Evolutionary conservation across 2,329 filamentous ascomycete genomes (phyloP), one percentile per base, ranked within the genome.

Genomic region (Alternaria sp.): DNA sequence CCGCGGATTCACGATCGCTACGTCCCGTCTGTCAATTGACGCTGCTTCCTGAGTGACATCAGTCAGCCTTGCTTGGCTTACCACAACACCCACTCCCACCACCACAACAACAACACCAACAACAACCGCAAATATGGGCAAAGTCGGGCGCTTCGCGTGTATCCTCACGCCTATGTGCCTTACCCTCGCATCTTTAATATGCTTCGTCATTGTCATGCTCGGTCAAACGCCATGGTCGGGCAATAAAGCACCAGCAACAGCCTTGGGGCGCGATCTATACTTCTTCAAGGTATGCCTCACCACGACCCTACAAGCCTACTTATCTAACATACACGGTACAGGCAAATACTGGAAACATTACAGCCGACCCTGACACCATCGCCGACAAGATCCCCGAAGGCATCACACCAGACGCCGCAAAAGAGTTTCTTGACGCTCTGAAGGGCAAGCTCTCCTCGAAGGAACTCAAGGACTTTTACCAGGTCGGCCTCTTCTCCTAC

Each of bases 81-180:
- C 54, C 39, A 26, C 44, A 38, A 26, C 24, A 26, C 24, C 24
- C 24, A 26, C 24, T 7, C 7, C 6, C 24, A 26, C 24, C 24
- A 24, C 24, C 32, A 48, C 34, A 8, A 16, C 34, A 38, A 18
- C 14, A n/a, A 43, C 52, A 7, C 12, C 20, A 20, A 22, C 32
- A 36, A 57, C 53, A 11, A 64, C 65, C 67, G 69, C 69, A 71
- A 83, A 64, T 34, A 91, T 91, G 89, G 88, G 88, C 64, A 89
- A 90, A 81, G 84, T 87, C 75, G 94, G 92, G 69, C 88, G 94
- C 75, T 88, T 94, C 72, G 83, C 91, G 78, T 97, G 93, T 81
- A 95, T 98, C 81, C 87, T 91, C 80, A 83, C 93, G 83, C 94
- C 94, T 62, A 93, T 97, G 81, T 83, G 87, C 66, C 86, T 97